Evolutionary conservation across 2,329 filamentous ascomycete species (phyloP), one percentile per base, ranked within the genome.

Genomic region (Colletotrichum siamense): DNA sequence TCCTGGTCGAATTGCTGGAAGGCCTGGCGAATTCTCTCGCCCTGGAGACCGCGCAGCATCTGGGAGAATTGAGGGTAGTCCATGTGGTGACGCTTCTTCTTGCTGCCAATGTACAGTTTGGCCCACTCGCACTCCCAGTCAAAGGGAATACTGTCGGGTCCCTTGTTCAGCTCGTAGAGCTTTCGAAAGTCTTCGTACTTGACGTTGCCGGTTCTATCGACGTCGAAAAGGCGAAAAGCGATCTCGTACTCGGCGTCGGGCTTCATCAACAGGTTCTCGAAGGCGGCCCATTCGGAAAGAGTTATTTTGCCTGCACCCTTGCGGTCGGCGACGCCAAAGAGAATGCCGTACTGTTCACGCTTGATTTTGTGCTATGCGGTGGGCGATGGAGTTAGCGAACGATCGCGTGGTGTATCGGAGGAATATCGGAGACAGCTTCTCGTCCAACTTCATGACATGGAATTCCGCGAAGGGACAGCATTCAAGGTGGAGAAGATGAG

Each of bases 211-310:
- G 92, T 94, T 77, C 95, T 92, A 68, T 96, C 93, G 81, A 95
- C 91, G 83, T 99, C 96, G 86, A 99, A 99, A 71, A 99, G 91
- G 81, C 97, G 95, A 88, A 99, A 99, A 18, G 97, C 96, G 81
- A 99, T 98, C 86, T 99, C 96, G 87, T 99, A 99, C 88, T 99
- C 97, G 84, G 97, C 97, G 83, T 99, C 97, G 77, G 97, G 95
- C 87, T 98, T 99, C 80, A 91, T 90, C 75, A 99, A 93, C 78
- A 99, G 91, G 88, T 98, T 98, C 87, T 98, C 95, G 86, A 99
- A 99, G 79, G 94, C 94, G 63, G 91, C 93, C 96, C 96, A 99
- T 87, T 99, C 97, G 76, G 92, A 89, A 71, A 99, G 88, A 80
- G 88, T 94, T 80, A 99, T 89, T 80, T 91, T 93, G 78, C 96